Percentiles rank a stretch among this genome's conserved stretches.
These are phyloP conservation scores for Cutaneotrichosporon spelunceum DNA, from an alignment of 1,284 basidiomycete species.

Conservation along the genomic window DNA sequence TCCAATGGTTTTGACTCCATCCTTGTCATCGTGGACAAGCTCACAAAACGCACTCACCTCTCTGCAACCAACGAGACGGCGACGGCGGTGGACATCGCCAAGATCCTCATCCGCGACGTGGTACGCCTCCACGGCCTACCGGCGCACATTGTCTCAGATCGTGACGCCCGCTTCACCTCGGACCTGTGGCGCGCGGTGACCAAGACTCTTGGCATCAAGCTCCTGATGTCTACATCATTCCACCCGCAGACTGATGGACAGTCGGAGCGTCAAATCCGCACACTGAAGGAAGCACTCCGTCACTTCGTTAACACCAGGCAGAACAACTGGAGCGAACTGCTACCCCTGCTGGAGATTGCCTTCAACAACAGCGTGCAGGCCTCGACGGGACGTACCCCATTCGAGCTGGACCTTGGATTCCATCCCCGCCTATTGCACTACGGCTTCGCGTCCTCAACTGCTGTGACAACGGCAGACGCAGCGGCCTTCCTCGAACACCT, in stretches of 20 bases:
- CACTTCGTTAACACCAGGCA: slow-evolving; percentile 48
- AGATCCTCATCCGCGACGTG: neutral
- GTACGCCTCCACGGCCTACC: neutral
- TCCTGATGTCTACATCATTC: neutral
- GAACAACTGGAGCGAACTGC: slow-evolving; percentile 49
- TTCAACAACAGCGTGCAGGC: neutral
- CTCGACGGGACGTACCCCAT: too few species aligned
- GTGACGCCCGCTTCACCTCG: neutral
- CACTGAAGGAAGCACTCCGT: slow-evolving; percentile 30
- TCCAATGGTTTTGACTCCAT: too few species aligned
- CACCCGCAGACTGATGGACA: slow-evolving; percentile 29
- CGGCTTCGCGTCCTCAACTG: too few species aligned
- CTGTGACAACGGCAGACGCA: too few species aligned
- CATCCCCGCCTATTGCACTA: too few species aligned
- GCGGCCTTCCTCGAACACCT: too few species aligned
- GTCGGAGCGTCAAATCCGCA: slow-evolving; percentile 29
- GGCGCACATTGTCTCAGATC: neutral
- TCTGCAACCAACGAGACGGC: slow-evolving; percentile 30
- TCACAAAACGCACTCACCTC: too few species aligned
- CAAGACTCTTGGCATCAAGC: neutral
- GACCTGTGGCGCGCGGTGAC: neutral
- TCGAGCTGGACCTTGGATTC: too few species aligned
- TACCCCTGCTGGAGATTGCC: neutral
- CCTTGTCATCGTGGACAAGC: too few species aligned
- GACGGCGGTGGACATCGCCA: slow-evolving; percentile 18